These are phyloP conservation scores for Fusarium sp. DNA, from an alignment of 2,329 filamentous ascomycete species.

Conservation along the genomic window DNA sequence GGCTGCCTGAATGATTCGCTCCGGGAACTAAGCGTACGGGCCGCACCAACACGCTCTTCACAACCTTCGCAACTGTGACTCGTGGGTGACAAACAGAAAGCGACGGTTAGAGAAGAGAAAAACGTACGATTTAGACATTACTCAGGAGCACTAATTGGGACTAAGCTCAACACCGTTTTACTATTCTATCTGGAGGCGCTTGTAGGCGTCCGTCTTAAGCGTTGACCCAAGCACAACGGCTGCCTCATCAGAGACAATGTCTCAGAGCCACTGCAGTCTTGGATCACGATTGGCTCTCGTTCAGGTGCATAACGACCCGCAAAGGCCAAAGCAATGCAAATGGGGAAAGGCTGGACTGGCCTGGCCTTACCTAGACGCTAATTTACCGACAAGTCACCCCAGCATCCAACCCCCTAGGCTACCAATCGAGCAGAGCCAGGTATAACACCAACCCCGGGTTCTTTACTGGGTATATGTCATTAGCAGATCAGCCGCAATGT, in stretches of 20 bases:
- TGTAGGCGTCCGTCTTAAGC: constrained; percentile 23
- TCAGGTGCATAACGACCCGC: constrained; percentile 13
- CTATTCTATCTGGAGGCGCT: constrained; percentile 25
- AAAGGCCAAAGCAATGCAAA: constrained; percentile 27
- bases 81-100: constrained; percentile 4
- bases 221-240: constrained; percentile 36
- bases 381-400: constrained; percentile 17
- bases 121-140: constrained; percentile 36
- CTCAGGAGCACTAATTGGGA: constrained; percentile 10
- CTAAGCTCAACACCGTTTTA: constrained; percentile 20
- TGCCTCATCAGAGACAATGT: constrained; percentile 41
- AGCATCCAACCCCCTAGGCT: background rate
- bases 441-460: constrained; percentile 3
- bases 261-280: constrained; percentile 21
- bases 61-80: constrained; percentile 1
- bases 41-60: constrained; percentile 7
- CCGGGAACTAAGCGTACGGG: constrained; percentile 22
- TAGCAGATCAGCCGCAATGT: background rate
- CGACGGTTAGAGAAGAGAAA: constrained; percentile 5
- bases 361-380: background rate
- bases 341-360: constrained; percentile 19
- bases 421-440: constrained; percentile 10
- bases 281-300: constrained; percentile 32
- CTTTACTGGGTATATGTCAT: background rate
- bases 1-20: background rate